Conservation (phyloP, 495 filamentous ascomycete species). For the Coniosporium apollinis region DNA sequence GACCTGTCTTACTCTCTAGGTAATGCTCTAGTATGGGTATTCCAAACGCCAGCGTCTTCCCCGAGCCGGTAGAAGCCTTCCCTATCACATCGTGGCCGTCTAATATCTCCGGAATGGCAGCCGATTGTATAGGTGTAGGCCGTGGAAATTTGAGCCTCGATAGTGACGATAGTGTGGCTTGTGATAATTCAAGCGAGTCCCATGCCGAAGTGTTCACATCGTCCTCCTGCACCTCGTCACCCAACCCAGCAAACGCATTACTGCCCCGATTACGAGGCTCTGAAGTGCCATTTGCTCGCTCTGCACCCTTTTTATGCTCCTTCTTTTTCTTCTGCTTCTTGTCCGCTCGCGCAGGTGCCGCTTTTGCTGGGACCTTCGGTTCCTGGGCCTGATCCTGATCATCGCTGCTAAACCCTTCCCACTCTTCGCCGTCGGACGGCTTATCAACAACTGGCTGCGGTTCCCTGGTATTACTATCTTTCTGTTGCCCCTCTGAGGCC, state of each 20-base stretch:
- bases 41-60: constrained; percentile 70
- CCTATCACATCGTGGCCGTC: constrained; percentile 62
- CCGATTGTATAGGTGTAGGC: constrained; percentile 66
- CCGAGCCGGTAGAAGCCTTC: constrained; percentile 69
- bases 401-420: constrained; percentile 36
- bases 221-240: constrained; percentile 13
- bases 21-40: constrained; percentile 61
- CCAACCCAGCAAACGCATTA: constrained; percentile 4
- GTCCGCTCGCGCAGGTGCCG: background rate
- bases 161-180: constrained; percentile 50
- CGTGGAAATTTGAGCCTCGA: constrained; percentile 57
- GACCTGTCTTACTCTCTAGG: constrained; percentile 25
- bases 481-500: constrained; percentile 10
- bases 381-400: constrained; percentile 30
- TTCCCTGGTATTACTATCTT: too few species aligned
- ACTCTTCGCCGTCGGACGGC: constrained; percentile 33
- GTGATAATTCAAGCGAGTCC: constrained; percentile 52
- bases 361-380: constrained; percentile 8
- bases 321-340: constrained; percentile 18
- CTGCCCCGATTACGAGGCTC: background rate
- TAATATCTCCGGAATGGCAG: constrained; percentile 62
- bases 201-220: constrained; percentile 54
- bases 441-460: too few species aligned
- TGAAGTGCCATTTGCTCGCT: constrained; percentile 7
- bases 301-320: constrained; percentile 14